These are phyloP conservation scores for Rhododendron simsii DNA, from an alignment of 148 eudicot species.

Conservation along the genomic window DNA sequence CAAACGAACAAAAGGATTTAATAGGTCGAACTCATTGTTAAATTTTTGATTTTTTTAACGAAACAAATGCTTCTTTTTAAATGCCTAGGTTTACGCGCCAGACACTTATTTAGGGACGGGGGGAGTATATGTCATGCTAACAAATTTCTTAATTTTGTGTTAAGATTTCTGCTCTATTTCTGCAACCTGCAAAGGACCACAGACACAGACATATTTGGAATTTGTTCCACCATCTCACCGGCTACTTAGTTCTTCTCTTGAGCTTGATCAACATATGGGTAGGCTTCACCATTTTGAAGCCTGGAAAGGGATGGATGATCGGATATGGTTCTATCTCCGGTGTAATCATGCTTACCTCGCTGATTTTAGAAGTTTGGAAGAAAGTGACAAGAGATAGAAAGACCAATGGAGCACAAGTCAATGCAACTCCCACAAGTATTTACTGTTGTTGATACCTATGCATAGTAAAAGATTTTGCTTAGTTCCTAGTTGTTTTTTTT, in stretches of 20 bases:
- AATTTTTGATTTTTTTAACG: no score
- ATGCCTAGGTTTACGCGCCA: no score
- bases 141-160: not conserved
- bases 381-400: not conserved
- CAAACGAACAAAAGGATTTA: no score
- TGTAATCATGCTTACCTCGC: not conserved
- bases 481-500: no score
- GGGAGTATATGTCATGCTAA: not conserved
- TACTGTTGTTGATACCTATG: no score
- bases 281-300: constrained; percentile 3
- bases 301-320: not conserved
- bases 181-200: constrained; percentile 1
- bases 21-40: no score
- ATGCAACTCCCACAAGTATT: not conserved
- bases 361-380: not conserved
- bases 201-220: constrained; percentile 11
- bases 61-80: no score
- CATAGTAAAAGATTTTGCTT: no score
- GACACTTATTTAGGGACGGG: no score
- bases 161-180: no score
- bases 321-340: not conserved
- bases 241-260: constrained; percentile 1
- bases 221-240: not conserved
- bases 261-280: not conserved
- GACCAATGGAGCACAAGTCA: not conserved